Base-by-base conservation (phyloP, 805 yeast genomes). In the Ogataea pini region DNA sequence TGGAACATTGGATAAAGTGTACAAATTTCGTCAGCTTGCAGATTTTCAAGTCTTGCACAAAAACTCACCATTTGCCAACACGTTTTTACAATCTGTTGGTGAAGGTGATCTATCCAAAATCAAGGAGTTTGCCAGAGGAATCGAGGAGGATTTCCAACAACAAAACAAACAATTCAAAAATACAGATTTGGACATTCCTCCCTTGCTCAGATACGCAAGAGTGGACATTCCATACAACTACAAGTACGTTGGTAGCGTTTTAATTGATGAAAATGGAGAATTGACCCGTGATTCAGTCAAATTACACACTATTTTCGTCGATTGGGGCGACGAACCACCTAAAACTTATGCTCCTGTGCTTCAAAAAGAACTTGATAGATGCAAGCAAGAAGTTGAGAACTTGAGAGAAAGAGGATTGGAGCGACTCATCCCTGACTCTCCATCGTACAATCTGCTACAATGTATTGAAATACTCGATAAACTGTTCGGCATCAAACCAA, bases 121-220 rank as follows among this genome's bases (percentile, higher is more conserved):
- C 49, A 69, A 69, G 45, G 49, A 61, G 7, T 65, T 81, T 39
- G 70, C 75, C 3, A 63, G 64, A 31, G 47, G 53, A 31, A 54
- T 65, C 19, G 49, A 58, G 13, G 7, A 13, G 3, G 60, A 55
- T 10, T 57, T 60, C 39, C 20, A 54, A 2, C 46, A 57, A 24
- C 47, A 44, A 17, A 41, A 50, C 39, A 49, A 46, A 24, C 44
- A 51, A 34, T 56, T 47, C 27, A 14, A 55, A 32, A 70, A 72
- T 48, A 67, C 60, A 33, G 73, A 78, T 47, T 75, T 79, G 48
- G 83, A 85, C 50, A 60, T 91, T 13, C 85, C 95, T 1, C 96
- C 98, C 0, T 95, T 97, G 4, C 90, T 97, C 2, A 69, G 87
- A 44, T 86, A 89, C 54, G 83, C 96, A 1, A 80, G 85, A 36